Evolutionary conservation across 2,329 filamentous ascomycete species (phyloP), one percentile per base, ranked within the genome.

Genomic region (Arthrobotrys conoides): DNA sequence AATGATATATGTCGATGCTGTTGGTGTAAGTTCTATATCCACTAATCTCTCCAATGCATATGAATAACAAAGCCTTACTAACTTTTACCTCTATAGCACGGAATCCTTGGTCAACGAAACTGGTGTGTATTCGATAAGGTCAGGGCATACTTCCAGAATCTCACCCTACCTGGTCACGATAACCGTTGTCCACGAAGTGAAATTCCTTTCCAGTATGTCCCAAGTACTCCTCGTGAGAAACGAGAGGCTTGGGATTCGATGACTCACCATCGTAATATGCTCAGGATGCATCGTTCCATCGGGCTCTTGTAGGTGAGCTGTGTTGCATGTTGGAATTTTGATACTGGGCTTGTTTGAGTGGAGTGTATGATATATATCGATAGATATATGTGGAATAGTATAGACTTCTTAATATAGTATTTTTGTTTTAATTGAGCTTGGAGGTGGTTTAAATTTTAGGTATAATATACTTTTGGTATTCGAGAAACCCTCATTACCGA

Each of bases 1-100:
- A n/a, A 72, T 78, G 68, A 71, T 78, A 0, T 72, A 72, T 59
- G 75, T 78, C 18, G 68, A 78, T 16, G 75, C 68, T 33, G 63
- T 69, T 18, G 75, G 75, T 55, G 75, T 78, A 72, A 78, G 75
- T 78, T n/a, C 1, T 8, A 22, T 36, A 20, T 18, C 18, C 9
- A 36, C 20, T 6, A 14, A 48, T 16, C 18, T 22, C 20, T 16
- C 6, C 49, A n/a, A n/a, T n/a, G n/a, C n/a, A 12, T 49, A 14
- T 10, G 2, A 57, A 22, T n/a, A 46, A n/a, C 12, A 63, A 30
- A 30, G 6, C 20, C 6, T 8, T 27, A 61, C 61, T 71, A 71
- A 77, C 14, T 30, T 41, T 27, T 64, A 3, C 0, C 1, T 38
- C 18, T 64, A 27, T 64, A 78, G 75, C 75, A 78, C 22, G 63